Conservation (phyloP, 495 filamentous ascomycete genomes). For the Talaromyces wortmannii region DNA sequence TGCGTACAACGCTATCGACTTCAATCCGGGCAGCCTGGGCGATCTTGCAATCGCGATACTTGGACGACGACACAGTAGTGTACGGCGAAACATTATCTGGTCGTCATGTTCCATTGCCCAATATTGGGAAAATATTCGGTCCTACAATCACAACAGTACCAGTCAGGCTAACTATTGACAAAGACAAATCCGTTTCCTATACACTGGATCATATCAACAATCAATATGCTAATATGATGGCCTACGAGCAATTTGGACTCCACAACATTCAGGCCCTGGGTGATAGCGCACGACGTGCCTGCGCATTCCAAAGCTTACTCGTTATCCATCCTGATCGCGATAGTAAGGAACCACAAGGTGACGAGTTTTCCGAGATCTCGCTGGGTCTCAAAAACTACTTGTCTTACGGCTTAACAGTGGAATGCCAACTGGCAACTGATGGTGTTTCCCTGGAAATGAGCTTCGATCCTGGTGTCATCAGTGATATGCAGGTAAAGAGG, state of each 20-base stretch:
- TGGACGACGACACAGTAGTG: constrained; percentile 17
- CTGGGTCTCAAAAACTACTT: background rate
- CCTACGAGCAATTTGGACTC: constrained; percentile 36
- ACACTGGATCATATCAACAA: constrained; percentile 29
- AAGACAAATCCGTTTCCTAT: constrained; percentile 12
- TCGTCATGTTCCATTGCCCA: constrained; percentile 18
- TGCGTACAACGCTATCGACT: background rate
- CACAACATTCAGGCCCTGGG: constrained; percentile 47
- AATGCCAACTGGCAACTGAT: background rate
- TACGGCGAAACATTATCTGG: constrained; percentile 24
- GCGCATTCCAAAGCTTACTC: constrained; percentile 44
- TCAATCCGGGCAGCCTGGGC: constrained; percentile 38
- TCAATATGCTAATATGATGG: constrained; percentile 18
- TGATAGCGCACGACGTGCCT: constrained; percentile 40
- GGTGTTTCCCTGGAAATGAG: background rate
- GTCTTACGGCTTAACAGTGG: background rate
- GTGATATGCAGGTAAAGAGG: background rate
- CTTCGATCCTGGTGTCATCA: constrained; percentile 8
- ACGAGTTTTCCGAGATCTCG: background rate
- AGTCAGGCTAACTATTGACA: constrained; percentile 28
- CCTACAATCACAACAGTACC: constrained; percentile 45
- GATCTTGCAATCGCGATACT: constrained; percentile 19
- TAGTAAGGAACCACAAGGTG: background rate
- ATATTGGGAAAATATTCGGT: constrained; percentile 25
- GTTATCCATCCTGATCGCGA: constrained; percentile 30